phyloP scores from a whole-genome alignment of 1,139 yeast species.

The Suhomyces taliae region DNA sequence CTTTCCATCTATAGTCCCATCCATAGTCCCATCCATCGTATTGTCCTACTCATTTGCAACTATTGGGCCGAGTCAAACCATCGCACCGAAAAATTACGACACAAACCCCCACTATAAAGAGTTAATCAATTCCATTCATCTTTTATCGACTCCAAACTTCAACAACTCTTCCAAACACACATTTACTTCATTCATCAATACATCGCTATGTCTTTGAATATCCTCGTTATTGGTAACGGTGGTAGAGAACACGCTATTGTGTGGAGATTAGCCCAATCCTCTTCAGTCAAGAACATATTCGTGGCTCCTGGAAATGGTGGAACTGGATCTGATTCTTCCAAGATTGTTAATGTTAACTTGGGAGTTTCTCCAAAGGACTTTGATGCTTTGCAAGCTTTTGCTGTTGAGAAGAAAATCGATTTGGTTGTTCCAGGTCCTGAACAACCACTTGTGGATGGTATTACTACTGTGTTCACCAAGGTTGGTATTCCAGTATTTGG shows the following conservation, averaged over 20 bases:
- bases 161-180: not conserved
- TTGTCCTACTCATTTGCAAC: not conserved
- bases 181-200: not conserved
- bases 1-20: not conserved
- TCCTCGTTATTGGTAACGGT: slow-evolving; percentile 93
- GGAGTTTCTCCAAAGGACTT: slow-evolving; percentile 61
- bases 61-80: slow-evolving; percentile 15
- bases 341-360: slow-evolving; percentile 71
- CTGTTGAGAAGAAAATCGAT: slow-evolving; percentile 62
- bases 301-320: slow-evolving; percentile 99
- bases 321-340: slow-evolving; percentile 51
- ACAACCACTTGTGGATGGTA: slow-evolving; percentile 95
- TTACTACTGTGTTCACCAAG: slow-evolving; percentile 62
- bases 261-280: slow-evolving; percentile 86
- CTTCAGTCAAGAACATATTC: slow-evolving; percentile 66
- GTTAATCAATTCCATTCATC: not conserved
- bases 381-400: slow-evolving; percentile 62
- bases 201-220: slow-evolving; percentile 39
- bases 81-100: slow-evolving; percentile 10
- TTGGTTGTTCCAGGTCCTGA: slow-evolving; percentile 99
- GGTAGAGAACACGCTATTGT: slow-evolving; percentile 98
- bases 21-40: not conserved
- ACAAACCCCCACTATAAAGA: slow-evolving; percentile 1
- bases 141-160: too few species aligned
- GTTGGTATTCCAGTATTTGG: slow-evolving; percentile 97